Evolutionary conservation across 176 grass and related monocot genomes (phyloP).

Genomic region (Oryza meyeriana): DNA sequence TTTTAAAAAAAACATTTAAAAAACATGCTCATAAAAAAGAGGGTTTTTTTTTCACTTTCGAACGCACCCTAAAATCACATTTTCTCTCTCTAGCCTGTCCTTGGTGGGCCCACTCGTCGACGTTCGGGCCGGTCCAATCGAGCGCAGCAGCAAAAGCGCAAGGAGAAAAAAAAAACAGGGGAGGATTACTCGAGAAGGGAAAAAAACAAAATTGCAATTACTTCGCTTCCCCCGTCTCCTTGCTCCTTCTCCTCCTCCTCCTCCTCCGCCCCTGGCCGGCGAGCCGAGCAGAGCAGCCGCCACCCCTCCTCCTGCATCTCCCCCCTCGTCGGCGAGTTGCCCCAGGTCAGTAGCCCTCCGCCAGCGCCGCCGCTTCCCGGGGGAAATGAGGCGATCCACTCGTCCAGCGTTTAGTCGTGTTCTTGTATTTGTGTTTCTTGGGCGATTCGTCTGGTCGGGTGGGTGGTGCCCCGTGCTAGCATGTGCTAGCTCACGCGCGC

Average conservation of each 20-base stretch:
- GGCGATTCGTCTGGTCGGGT: neutral
- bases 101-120: neutral
- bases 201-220: neutral
- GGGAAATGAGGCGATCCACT: too few relatives aligned
- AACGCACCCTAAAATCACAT: too few relatives aligned
- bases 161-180: neutral
- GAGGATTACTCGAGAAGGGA: neutral
- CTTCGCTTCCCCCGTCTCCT: neutral
- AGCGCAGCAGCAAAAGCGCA: neutral
- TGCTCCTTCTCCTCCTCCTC: neutral
- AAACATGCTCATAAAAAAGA: too few relatives aligned
- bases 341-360: neutral
- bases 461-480: too few relatives aligned
- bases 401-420: too few relatives aligned
- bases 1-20: too few relatives aligned
- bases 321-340: neutral
- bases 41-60: too few relatives aligned
- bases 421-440: neutral
- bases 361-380: too few relatives aligned
- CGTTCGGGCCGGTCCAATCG: slow-evolving; percentile 4
- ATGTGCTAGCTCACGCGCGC: neutral
- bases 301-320: neutral
- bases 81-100: too few relatives aligned
- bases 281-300: neutral
- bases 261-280: neutral